Base-by-base conservation (phyloP, 805 yeast species). In the Saccharomycopsis synnaedendra region DNA sequence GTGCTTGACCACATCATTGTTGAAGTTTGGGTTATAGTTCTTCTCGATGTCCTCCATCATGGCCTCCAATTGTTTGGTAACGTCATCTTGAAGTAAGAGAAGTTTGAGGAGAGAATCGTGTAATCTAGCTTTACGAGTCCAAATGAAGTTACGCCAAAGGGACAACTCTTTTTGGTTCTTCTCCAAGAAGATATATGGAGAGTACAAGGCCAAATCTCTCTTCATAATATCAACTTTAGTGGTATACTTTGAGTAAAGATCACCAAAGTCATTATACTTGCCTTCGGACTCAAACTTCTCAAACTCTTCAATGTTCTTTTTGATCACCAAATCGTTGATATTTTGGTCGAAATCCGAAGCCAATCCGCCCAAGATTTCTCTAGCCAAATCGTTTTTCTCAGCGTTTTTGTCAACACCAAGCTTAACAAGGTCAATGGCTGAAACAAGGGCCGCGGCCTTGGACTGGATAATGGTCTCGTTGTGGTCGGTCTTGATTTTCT, bases 291-390 rank as follows among this genome's bases (percentile, higher is more conserved):
- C 46, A 30, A 53, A 70, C 42, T 75, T 71, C 34, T 70, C 70
- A 58, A 60, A 82, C 8, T 66, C 65, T 19, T 73, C 66, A 11
- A 87, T 80, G 1, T 89, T 80, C 27, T 69, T 73, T 60, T 86
- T 86, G 19, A 89, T 96, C 0, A 89, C 94, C 5, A 78, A 76
- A 63, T 89, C 96, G 59, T 89, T 87, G 65, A 87, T 77, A 57
- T 87, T 83, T 43, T 84, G 85, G 56, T 87, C 85, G 63, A 84
- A 88, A n/a, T 74, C 73, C 3, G 67, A 58, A 5, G 69, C 61
- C 64, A 89, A 66, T 4, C 64, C 63, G 2, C 63, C 61, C 44
- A 86, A 59, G 11, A 83, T 69, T 3, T 52, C 34, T 48, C 71
- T 54, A 11, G 50, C 46, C 5, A 32, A 10, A n/a, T 29, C 41